Percentiles rank a stretch among this genome's conserved stretches.
phyloP scores from a whole-genome alignment of 2,329 filamentous ascomycete species.

The Ophiosphaerella narmari region DNA sequence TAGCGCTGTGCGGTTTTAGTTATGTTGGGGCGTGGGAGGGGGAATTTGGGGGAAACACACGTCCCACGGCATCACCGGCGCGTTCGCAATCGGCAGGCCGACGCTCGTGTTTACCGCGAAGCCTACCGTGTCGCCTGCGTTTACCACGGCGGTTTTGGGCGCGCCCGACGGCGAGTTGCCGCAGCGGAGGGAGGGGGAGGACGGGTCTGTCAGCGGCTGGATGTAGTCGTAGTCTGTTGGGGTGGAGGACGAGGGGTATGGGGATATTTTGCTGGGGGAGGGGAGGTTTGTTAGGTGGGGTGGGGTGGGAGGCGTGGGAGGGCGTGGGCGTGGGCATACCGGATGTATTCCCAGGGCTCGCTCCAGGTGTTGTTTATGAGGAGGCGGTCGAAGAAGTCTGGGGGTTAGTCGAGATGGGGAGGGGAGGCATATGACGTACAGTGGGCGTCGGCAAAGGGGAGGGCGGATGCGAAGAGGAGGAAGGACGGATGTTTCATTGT shows the following conservation, averaged over 20 bases:
- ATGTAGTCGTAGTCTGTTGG: slow-evolving; percentile 11
- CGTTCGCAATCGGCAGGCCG: slow-evolving; percentile 3
- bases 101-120: slow-evolving; percentile 16
- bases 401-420: too few species aligned
- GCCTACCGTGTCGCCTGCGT: slow-evolving; percentile 16
- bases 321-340: slow-evolving; percentile 2
- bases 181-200: slow-evolving; percentile 13
- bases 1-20: neutral
- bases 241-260: slow-evolving; percentile 1
- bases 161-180: slow-evolving; percentile 11
- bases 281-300: neutral
- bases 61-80: slow-evolving; percentile 15
- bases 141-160: slow-evolving; percentile 14
- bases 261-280: slow-evolving; percentile 5
- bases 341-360: slow-evolving; percentile 21
- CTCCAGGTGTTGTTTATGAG: slow-evolving; percentile 16
- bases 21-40: too few species aligned
- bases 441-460: too few species aligned
- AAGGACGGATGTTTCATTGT: too few species aligned
- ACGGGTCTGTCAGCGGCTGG: slow-evolving; percentile 10
- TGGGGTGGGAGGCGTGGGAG: neutral
- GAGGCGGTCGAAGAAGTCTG: slow-evolving; percentile 20
- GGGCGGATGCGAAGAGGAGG: too few species aligned
- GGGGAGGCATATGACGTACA: too few species aligned
- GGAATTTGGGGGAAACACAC: slow-evolving; percentile 2